Conservation (phyloP, 2,329 filamentous ascomycete genomes). For the Colletotrichum endophyticum region DNA sequence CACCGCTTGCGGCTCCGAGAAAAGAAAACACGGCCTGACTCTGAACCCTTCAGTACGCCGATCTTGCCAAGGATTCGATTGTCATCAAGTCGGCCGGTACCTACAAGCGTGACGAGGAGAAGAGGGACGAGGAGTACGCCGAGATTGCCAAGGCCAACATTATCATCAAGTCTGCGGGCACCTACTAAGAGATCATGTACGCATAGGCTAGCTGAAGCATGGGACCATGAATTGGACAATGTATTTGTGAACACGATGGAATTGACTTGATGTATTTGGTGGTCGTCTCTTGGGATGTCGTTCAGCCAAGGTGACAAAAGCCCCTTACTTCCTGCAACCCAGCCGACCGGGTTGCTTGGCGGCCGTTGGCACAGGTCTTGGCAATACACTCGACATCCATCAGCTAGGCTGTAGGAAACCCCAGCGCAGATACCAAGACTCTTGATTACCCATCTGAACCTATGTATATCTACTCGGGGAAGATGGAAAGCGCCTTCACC, state of each 20-base stretch:
- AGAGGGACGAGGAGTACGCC: neutral
- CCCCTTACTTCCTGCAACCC: neutral
- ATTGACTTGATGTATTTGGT: neutral
- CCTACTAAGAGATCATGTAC: neutral
- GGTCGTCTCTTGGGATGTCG: neutral
- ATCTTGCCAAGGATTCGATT: neutral
- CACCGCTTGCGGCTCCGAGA: neutral
- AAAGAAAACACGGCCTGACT: neutral
- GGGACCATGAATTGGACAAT: neutral
- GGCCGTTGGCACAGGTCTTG: neutral
- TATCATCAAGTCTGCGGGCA: neutral
- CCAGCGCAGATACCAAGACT: neutral
- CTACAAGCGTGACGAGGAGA: neutral
- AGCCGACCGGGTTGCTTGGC: rapidly evolving
- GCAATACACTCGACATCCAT: neutral
- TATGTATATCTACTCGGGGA: neutral
- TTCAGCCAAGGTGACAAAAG: neutral
- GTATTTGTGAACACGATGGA: rapidly evolving
- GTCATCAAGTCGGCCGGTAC: neutral
- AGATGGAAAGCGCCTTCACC: neutral
- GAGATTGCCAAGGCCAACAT: neutral
- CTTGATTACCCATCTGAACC: neutral
- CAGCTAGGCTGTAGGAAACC: neutral
- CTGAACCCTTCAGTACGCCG: neutral
- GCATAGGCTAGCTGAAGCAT: neutral